A percentile compares a stretch with the other conserved stretches of the same genome.
These are phyloP conservation scores for Oryza brachyantha DNA, from an alignment of 176 grass and related monocot species.

Conservation along the genomic window DNA sequence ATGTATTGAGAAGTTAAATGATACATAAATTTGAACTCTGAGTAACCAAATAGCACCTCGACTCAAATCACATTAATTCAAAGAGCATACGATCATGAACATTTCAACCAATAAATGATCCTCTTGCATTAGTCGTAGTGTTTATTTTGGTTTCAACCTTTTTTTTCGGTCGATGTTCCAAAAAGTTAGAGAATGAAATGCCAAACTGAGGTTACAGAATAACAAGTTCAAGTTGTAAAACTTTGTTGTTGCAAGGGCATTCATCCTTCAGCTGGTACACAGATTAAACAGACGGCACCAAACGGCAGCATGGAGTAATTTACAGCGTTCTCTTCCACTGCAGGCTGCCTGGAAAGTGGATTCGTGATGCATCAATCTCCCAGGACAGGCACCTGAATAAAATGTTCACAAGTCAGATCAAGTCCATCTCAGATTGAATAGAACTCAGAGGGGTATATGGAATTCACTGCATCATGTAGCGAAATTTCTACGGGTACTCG, in stretches of 20 bases:
- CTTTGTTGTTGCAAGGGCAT: not conserved
- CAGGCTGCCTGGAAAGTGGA: slow-evolving; percentile 17
- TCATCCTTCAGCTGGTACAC: slow-evolving; percentile 3
- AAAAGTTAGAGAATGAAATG: slow-evolving; percentile 23
- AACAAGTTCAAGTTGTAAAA: not conserved
- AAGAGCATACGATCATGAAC: not conserved
- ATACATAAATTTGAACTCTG: too few species aligned
- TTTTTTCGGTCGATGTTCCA: slow-evolving; percentile 6
- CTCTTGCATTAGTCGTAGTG: not conserved
- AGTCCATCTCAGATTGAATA: not conserved
- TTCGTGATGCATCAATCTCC: slow-evolving; percentile 27
- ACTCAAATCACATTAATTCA: too few species aligned
- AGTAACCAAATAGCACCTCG: too few species aligned
- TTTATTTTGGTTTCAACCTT: slow-evolving; percentile 12
- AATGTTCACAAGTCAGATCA: not conserved
- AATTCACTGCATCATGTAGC: not conserved
- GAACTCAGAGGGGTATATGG: not conserved
- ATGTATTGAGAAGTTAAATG: too few species aligned
- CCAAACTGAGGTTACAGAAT: not conserved
- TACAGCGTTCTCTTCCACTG: not conserved
- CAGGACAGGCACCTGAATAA: slow-evolving; percentile 28
- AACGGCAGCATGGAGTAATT: not conserved
- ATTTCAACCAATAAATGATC: not conserved
- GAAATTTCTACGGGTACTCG: not conserved
- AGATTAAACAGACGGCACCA: not conserved